Evolutionary conservation across 2,329 filamentous ascomycete species (phyloP), one percentile per base, ranked within the genome.

Genomic region (Cladosporium sp.): DNA sequence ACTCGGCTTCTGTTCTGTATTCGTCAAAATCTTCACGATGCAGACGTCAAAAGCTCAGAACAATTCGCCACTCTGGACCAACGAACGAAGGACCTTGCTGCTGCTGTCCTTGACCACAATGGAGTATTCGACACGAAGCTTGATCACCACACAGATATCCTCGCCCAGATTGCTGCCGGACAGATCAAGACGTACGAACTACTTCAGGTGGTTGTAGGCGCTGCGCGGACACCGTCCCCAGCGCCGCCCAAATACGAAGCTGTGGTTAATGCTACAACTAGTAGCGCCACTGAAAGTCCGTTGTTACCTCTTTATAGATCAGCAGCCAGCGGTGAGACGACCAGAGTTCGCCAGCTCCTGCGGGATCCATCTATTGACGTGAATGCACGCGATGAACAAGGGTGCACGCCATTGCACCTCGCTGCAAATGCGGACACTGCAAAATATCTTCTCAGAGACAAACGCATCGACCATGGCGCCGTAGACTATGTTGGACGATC

Each of bases 401-500:
- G 58, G 8, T 52, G 29, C 5, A 52, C 58, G 12, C 44, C 58
- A 16, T 29, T 62, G 28, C 58, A 62, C 21, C 46, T 52, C n/a
- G 58, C 58, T 33, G 40, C 26, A 5, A 62, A 62, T 6, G 58
- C 58, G 5, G 58, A 52, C 3, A 35, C 50, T 16, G 46, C 46
- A 11, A 62, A 28, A 28, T 26, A 62, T 37, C 46, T 62, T 7
- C 44, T 62, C 10, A 33, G 58, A 26, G 58, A 62, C 58, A 62
- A 62, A 50, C 58, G 58, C 14, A 28, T 52, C 12, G 58, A 62
- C 5, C 28, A 35, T 6, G 44, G 58, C 18, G n/a, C 44, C 10
- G 58, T 52, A 28, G 58, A 62, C 14, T 35, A 62, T 33, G 44
- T 18, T 8, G 58, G 58, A 21, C 26, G 58, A 21, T 52, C 58